Percentiles rank a stretch among this genome's conserved stretches.
Evolutionary conservation across 108 stramenopile genomes (phyloP).

Genomic region (Craspedostauros australis): DNA sequence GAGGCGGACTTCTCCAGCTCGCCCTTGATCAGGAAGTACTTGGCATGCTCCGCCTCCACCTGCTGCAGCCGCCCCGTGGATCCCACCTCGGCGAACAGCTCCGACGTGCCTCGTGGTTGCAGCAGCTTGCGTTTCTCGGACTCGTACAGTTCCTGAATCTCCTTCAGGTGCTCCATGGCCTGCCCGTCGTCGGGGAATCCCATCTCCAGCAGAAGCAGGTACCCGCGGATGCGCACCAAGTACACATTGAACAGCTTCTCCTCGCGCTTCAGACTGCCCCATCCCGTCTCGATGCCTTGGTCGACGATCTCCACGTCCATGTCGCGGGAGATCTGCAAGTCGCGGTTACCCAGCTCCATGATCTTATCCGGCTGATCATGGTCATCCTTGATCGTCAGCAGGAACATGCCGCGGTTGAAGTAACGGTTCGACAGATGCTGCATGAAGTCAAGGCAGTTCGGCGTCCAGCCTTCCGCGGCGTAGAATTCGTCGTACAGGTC

Average conservation of each 20-base stretch:
- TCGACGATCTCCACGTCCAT: constrained; percentile 37
- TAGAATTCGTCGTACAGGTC: constrained; percentile 18
- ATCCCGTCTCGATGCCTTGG: constrained; percentile 27
- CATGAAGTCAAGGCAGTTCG: constrained; percentile 27
- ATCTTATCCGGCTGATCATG: constrained; percentile 21
- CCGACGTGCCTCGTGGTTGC: constrained; percentile 2
- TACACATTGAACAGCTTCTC: constrained; percentile 17
- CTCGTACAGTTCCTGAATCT: constrained; percentile 7
- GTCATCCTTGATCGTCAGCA: constrained; percentile 26
- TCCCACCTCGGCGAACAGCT: constrained; percentile 12
- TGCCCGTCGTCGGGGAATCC: constrained; percentile 20
- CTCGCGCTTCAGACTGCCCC: constrained; percentile 7
- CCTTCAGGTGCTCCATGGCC: constrained; percentile 14
- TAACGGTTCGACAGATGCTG: constrained; percentile 41
- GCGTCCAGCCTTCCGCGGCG: constrained; percentile 18
- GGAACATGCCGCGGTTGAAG: constrained; percentile 41
- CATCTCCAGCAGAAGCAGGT: constrained; percentile 15
- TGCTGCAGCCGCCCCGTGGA: constrained; percentile 24
- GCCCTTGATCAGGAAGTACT: constrained; percentile 7
- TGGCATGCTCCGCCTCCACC: constrained; percentile 23
- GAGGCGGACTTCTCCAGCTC: constrained; percentile 18
- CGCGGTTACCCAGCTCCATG: constrained; percentile 19
- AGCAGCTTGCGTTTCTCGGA: constrained; percentile 1
- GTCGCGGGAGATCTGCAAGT: constrained; percentile 25
- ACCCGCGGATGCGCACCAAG: constrained; percentile 16